Conservation (phyloP, 2,329 filamentous ascomycete species). For the Sclerotinia nivalis region DNA sequence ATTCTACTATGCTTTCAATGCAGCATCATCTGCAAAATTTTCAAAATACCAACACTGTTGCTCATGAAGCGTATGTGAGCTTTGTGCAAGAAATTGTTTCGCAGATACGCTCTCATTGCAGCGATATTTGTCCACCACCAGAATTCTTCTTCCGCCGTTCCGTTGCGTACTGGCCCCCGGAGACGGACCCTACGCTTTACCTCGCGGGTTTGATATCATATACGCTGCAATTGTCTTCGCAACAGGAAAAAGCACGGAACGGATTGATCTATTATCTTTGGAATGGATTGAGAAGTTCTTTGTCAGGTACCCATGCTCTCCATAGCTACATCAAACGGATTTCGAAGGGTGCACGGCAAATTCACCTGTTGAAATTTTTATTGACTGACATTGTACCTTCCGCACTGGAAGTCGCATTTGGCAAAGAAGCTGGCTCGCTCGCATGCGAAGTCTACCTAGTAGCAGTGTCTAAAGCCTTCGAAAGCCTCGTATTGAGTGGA, state of each 20-base stretch:
- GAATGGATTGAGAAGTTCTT: constrained; percentile 35
- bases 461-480: constrained; percentile 23
- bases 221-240: constrained; percentile 31
- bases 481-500: constrained; percentile 24
- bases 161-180: constrained; percentile 36
- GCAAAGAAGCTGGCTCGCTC: constrained; percentile 31
- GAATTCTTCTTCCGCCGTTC: constrained; percentile 37
- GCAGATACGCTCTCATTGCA: constrained; percentile 35
- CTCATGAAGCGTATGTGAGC: constrained; percentile 33
- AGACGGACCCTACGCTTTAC: constrained; percentile 37
- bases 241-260: constrained; percentile 29
- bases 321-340: constrained; percentile 30
- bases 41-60: constrained; percentile 23
- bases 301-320: constrained; percentile 26
- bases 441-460: constrained; percentile 35
- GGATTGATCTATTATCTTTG: constrained; percentile 39
- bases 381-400: constrained; percentile 36
- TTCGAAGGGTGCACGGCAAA: constrained; percentile 30
- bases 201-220: constrained; percentile 38
- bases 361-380: constrained; percentile 35
- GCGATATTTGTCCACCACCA: constrained; percentile 33
- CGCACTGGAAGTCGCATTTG: constrained; percentile 33
- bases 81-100: constrained; percentile 33
- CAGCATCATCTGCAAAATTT: constrained; percentile 33
- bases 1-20: constrained; percentile 35